These are phyloP conservation scores for Phyllosticta ampelicida DNA, from an alignment of 2,329 filamentous ascomycete species.

Conservation along the genomic window DNA sequence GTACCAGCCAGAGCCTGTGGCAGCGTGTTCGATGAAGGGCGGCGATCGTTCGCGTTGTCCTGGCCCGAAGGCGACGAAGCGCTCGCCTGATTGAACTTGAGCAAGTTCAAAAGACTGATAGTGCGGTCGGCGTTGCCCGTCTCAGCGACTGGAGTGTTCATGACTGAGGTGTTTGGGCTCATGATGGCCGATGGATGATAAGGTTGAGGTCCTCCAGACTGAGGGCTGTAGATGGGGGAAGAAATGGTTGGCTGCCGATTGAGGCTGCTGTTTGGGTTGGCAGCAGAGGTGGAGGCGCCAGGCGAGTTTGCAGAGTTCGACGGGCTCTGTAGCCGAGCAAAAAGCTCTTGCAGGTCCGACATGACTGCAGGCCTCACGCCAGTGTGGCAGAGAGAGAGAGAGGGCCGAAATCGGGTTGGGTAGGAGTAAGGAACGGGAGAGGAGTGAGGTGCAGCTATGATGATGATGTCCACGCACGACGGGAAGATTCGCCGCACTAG, in stretches of 20 bases:
- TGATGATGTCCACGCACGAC: conserved; percentile 5
- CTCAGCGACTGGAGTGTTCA: conserved; percentile 31
- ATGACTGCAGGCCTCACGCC: conserved; percentile 16
- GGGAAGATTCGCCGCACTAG: background rate
- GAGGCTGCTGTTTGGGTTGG: conserved; percentile 11
- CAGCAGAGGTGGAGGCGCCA: conserved; percentile 7
- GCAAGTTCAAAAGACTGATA: conserved; percentile 50
- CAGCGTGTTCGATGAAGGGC: conserved; percentile 15
- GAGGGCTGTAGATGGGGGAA: conserved; percentile 48
- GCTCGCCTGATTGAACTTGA: conserved; percentile 50
- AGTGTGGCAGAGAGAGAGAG: conserved; percentile 5
- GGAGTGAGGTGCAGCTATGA: background rate
- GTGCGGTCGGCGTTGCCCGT: conserved; percentile 37
- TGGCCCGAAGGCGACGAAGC: conserved; percentile 18
- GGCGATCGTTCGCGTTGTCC: conserved; percentile 21
- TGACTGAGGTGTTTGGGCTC: conserved; percentile 43
- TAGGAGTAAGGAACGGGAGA: conserved; percentile 4
- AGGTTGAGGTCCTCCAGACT: conserved; percentile 42
- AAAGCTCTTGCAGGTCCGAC: conserved; percentile 35
- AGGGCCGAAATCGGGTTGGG: conserved; percentile 1
- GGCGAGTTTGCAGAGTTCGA: conserved; percentile 13
- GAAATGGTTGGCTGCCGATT: conserved; percentile 49
- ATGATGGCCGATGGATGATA: conserved; percentile 48
- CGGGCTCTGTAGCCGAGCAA: conserved; percentile 30
- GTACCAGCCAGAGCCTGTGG: conserved; percentile 14